These are phyloP conservation scores for Candida tammaniensis DNA, from an alignment of 805 yeast genomes.

Conservation along the genomic window DNA sequence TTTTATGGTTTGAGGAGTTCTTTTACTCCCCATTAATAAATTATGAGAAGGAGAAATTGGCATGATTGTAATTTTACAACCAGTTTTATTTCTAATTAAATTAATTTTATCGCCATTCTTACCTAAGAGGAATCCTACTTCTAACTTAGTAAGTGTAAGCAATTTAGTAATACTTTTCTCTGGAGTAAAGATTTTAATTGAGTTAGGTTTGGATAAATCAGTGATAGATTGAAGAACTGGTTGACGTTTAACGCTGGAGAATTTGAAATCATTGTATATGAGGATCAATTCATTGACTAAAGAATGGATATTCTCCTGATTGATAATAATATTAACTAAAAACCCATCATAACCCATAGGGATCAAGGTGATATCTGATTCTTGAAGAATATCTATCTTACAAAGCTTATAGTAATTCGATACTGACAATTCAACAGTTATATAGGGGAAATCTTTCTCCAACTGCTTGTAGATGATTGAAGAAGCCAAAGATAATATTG, in stretches of 20 bases:
- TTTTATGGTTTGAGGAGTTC: constrained; percentile 16
- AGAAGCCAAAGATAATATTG: no score
- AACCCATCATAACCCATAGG: constrained; percentile 11
- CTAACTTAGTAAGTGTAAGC: constrained; percentile 13
- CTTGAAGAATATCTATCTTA: constrained; percentile 1
- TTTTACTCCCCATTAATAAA: constrained; percentile 10
- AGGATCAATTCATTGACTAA: constrained; percentile 7
- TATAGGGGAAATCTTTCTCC: constrained; percentile 2
- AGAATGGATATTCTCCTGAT: constrained; percentile 6
- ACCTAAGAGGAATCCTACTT: constrained; percentile 26
- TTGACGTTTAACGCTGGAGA: not conserved
- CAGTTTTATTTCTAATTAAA: constrained; percentile 18
- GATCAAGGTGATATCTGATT: constrained; percentile 6
- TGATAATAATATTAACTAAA: constrained; percentile 6
- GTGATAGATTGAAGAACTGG: constrained; percentile 6
- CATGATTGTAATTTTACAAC: constrained; percentile 21
- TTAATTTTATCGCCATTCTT: constrained; percentile 21
- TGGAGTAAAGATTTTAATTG: constrained; percentile 2
- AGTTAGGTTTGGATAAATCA: constrained; percentile 1
- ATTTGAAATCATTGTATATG: constrained; percentile 2
- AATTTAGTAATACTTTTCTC: constrained; percentile 1
- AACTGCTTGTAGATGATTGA: constrained; percentile 7
- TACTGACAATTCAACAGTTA: constrained; percentile 8
- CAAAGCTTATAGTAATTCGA: constrained; percentile 1
- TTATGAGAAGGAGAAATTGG: constrained; percentile 12